phyloP scores from a whole-genome alignment of 164 flowering plant species.

The Liriodendron chinense region DNA sequence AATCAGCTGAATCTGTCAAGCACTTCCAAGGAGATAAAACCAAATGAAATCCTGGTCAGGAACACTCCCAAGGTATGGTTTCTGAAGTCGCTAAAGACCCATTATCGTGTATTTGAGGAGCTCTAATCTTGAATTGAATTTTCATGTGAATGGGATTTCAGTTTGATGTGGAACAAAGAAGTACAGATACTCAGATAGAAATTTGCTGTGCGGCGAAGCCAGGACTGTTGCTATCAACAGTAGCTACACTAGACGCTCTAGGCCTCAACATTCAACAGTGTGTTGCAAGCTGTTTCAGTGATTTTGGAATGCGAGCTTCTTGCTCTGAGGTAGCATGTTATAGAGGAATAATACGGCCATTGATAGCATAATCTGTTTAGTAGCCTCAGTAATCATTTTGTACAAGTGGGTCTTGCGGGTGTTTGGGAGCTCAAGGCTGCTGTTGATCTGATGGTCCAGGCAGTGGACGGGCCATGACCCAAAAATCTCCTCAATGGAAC shows the following conservation, averaged over 20 bases:
- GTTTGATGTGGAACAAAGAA: slow-evolving; percentile 78
- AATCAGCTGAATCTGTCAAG: slow-evolving; percentile 32
- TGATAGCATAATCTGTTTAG: background rate
- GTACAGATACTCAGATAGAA: slow-evolving; percentile 56
- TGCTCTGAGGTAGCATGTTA: slow-evolving; percentile 72
- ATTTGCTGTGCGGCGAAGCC: slow-evolving; percentile 73
- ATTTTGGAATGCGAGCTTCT: slow-evolving; percentile 80
- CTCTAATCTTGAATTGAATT: background rate
- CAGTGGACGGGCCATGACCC: background rate
- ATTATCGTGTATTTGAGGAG: background rate
- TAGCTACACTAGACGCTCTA: slow-evolving; percentile 62
- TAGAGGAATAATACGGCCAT: background rate
- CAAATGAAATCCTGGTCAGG: slow-evolving; percentile 53
- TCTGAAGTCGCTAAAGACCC: background rate
- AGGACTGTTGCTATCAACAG: slow-evolving; percentile 67
- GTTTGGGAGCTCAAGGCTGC: no score
- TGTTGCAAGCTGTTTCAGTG: slow-evolving; percentile 87
- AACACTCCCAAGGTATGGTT: slow-evolving; percentile 72
- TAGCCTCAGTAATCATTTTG: no score
- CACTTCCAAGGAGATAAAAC: slow-evolving; percentile 50
- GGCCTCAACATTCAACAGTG: slow-evolving; percentile 92
- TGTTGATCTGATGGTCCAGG: background rate
- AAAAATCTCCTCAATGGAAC: background rate
- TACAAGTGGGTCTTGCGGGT: no score
- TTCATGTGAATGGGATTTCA: slow-evolving; percentile 20